Evolutionary conservation across 2,329 filamentous ascomycete genomes (phyloP).

Genomic region (Phyllosticta citrichinensis): DNA sequence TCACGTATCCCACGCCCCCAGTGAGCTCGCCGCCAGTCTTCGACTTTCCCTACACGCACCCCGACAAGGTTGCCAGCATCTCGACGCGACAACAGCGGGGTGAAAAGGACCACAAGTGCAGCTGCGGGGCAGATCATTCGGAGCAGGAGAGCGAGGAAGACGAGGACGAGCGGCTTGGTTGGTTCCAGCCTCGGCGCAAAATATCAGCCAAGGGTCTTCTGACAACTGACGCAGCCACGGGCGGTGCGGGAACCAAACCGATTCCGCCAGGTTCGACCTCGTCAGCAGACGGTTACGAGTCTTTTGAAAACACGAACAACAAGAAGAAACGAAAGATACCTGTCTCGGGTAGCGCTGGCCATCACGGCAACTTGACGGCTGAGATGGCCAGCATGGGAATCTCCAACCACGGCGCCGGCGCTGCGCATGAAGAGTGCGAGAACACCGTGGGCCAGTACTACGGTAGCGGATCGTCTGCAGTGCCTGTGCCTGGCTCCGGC

Average conservation of each 20-base stretch:
- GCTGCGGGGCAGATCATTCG: constrained; percentile 36
- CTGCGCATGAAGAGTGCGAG: constrained; percentile 35
- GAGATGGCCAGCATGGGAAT: constrained; percentile 57
- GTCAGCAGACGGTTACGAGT: constrained; percentile 82
- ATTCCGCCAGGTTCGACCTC: constrained; percentile 49
- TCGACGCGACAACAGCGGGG: constrained; percentile 34
- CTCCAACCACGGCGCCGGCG: constrained; percentile 35
- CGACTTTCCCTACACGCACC: constrained; percentile 48
- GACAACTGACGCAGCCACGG: constrained; percentile 16
- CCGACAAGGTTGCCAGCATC: constrained; percentile 21
- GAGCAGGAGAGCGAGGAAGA: constrained; percentile 55
- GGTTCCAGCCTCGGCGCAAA: constrained; percentile 9
- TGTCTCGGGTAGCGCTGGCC: constrained; percentile 63
- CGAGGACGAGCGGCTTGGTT: constrained; percentile 31
- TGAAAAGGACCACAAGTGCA: constrained; percentile 41
- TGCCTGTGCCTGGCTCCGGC: constrained; percentile 37
- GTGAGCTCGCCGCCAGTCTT: constrained; percentile 64
- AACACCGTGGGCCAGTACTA: constrained; percentile 43
- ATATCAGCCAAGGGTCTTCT: constrained; percentile 14
- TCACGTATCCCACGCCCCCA: constrained; percentile 72
- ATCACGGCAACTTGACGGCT: constrained; percentile 47
- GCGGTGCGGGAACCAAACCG: constrained; percentile 25
- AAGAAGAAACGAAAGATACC: constrained; percentile 99
- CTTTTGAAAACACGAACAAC: constrained; percentile 96
- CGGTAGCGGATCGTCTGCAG: constrained; percentile 43